Evolutionary conservation across 345 rosid genomes (phyloP).

Genomic region (Draba incana): DNA sequence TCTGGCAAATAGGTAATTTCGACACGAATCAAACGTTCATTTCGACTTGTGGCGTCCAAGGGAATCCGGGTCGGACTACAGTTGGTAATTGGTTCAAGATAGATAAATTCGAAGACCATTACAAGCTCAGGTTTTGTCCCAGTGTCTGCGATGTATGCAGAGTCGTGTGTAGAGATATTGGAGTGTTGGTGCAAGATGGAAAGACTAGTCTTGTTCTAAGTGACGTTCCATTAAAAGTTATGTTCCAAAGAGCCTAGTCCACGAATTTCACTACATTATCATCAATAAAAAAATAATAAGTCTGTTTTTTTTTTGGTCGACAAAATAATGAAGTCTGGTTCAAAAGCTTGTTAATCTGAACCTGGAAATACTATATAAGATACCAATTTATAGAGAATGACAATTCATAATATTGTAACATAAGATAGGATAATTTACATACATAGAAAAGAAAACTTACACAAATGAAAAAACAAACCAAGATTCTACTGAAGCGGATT

Average conservation of each 20-base stretch:
- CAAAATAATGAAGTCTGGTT: too few species aligned
- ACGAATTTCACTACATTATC: background rate
- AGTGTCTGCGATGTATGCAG: slow-evolving; percentile 54
- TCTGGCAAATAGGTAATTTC: slow-evolving; percentile 47
- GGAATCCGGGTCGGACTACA: slow-evolving; percentile 59
- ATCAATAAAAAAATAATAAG: too few species aligned
- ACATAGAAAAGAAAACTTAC: background rate
- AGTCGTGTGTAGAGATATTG: slow-evolving; percentile 60
- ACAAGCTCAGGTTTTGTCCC: slow-evolving; percentile 72
- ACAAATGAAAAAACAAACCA: slow-evolving; percentile 14
- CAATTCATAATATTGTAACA: slow-evolving; percentile 3
- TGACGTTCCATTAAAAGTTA: slow-evolving; percentile 55
- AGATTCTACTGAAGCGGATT: slow-evolving; percentile 19
- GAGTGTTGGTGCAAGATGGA: slow-evolving; percentile 51
- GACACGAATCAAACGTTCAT: slow-evolving; percentile 52
- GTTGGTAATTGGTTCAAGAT: slow-evolving; percentile 68
- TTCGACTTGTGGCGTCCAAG: slow-evolving; percentile 58
- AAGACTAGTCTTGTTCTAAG: slow-evolving; percentile 55
- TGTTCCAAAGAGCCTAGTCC: slow-evolving; percentile 53
- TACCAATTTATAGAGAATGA: slow-evolving; percentile 15
- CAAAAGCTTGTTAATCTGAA: too few species aligned
- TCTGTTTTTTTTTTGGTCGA: too few species aligned
- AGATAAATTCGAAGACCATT: slow-evolving; percentile 45
- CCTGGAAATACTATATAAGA: background rate
- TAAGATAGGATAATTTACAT: background rate